Base-by-base conservation (phyloP, 2,329 filamentous ascomycete species). In the Penicillium occitanis region DNA sequence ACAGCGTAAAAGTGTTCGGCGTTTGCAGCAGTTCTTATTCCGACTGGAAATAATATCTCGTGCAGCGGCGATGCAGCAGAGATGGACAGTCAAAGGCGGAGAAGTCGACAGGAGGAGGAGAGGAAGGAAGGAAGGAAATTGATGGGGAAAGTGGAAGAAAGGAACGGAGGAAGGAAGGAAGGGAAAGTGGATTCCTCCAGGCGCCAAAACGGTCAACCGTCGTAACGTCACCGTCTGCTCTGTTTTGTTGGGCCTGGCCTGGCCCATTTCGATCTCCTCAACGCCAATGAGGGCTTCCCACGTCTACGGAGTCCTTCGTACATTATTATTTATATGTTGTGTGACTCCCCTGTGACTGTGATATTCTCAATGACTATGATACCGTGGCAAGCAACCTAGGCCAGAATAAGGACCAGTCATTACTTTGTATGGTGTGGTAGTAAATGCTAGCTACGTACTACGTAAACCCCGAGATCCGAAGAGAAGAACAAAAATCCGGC, bases 281-380 rank as follows among this genome's bases (percentile, higher is more conserved):
- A 69, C 69, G 64, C 73, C 73, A 75, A 75, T 75, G 67, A 70
- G 42, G n/a, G 69, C 63, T 55, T 69, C 69, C 73, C 73, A 75
- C 73, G 73, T 51, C 11, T 51, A 22, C 25, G 3, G 25, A 25
- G 25, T 25, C 25, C 25, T 5, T 2, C 2, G 42, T 46, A n/a
- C 14, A 44, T 13, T 48, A 22, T 22, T 13, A 3, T 17, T 46
- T 46, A n/a, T 6, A 7, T 22, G 44, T 48, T 22, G 44, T n/a
- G 8, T 35, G 19, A 19, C 8, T 7, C 8, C 6, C 44, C n/a
- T 2, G n/a, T 22, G 42, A 10, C 42, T 46, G 42, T 46, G 42
- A 3, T n/a, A 46, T 19, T 46, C 8, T 8, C 17, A 3, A n/a
- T n/a, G 42, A 8, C 17, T n/a, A 44, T 44, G 17, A 46, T 17